Base-by-base conservation (phyloP, 2,329 filamentous ascomycete genomes). In the Ophiosphaerella narmari region DNA sequence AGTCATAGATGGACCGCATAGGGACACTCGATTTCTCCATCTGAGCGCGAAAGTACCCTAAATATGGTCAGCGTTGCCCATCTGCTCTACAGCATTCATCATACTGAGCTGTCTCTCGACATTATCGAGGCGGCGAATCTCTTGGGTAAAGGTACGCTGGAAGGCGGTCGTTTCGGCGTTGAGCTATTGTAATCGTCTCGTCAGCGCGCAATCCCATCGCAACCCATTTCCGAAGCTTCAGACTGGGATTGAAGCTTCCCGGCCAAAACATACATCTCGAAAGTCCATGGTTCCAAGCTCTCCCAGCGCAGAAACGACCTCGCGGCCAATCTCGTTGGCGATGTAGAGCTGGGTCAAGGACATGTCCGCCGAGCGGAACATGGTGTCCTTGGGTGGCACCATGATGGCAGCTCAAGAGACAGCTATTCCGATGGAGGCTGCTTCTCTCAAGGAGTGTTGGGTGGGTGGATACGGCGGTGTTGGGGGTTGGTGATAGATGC, bases 281-380 rank as follows among this genome's bases (percentile, higher is more conserved):
- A 99, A 99, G 77, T 97, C 92, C 75, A 97, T 92, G 68, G 94
- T 84, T 50, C 94, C 94, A 70, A 99, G 85, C 83, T 99, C 94
- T 72, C 94, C 94, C 60, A 99, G 82, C 48, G 93, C 93, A 72
- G 92, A 96, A 58, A 97, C 92, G 67, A 97, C 93, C 80, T 99
- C 95, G 72, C 94, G 87, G 66, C 94, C 93, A 66, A 99, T 97
- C 82, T 99, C 94, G 74, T 97, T 97, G 71, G 94, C 91, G 70
- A 99, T 95, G 79, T 97, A 99, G 71, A 99, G 88, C 86, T 99
- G 94, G 71, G 96, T 96, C 88, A 99, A 88, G 83, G 91, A 97
- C 94, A 99, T 99, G 78, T 97, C 90, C 90, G 91, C 90, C 74
- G 94, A 99, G 84, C 95, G 93, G 87, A 99, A 97, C 81, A 97